Evolutionary conservation across 805 yeast genomes (phyloP).

Genomic region (Tetrapisispora nanseiensis): DNA sequence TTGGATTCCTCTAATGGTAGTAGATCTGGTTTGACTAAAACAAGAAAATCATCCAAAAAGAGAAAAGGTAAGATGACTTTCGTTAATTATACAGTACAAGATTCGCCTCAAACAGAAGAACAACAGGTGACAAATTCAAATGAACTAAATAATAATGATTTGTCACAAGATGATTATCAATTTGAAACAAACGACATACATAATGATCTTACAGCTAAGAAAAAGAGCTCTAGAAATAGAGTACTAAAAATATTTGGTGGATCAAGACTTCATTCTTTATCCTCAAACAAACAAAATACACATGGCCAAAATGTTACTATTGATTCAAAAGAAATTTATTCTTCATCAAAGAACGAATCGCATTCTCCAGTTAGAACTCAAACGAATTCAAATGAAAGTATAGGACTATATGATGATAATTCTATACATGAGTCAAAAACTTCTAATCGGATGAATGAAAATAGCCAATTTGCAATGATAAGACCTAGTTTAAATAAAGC

Average conservation of each 20-base stretch:
- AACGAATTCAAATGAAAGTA: no score
- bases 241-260: conserved; percentile 27
- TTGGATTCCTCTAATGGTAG: conserved; percentile 15
- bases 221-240: conserved; percentile 22
- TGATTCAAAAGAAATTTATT: neutral
- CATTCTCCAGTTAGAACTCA: neutral
- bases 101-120: conserved; percentile 5
- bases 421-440: neutral
- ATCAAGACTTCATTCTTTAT: conserved; percentile 1
- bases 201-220: conserved; percentile 9
- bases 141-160: neutral
- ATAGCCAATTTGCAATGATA: neutral
- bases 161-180: neutral
- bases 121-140: neutral
- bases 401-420: neutral
- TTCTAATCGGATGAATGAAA: neutral
- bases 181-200: neutral
- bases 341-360: no score
- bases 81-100: conserved; percentile 29
- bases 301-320: neutral
- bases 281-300: neutral
- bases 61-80: conserved; percentile 25
- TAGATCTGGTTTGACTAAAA: conserved; percentile 10
- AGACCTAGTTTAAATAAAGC: conserved; percentile 1
- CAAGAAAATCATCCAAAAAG: conserved; percentile 11